Conservation (phyloP, 345 rosid species). For the Diplotaxis tenuifolia region DNA sequence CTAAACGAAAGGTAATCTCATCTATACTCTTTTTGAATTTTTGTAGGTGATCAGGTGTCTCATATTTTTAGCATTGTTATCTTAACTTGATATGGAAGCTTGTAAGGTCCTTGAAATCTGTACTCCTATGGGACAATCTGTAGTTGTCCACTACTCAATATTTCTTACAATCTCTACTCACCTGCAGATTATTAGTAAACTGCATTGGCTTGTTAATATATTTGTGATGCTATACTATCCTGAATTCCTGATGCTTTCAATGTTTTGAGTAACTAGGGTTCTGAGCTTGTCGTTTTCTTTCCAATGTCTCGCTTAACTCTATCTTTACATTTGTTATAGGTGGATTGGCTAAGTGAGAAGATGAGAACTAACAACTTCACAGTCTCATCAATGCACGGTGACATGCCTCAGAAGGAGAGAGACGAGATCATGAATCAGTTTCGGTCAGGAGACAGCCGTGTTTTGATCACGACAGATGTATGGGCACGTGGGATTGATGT, state of each 20-base stretch:
- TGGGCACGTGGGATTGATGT: constrained; percentile 96
- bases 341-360: constrained; percentile 41
- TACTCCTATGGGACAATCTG: background rate
- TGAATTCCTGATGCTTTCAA: background rate
- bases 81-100: background rate
- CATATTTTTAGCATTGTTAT: background rate
- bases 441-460: constrained; percentile 64
- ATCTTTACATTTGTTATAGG: constrained; percentile 10
- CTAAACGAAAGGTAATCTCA: constrained; percentile 68
- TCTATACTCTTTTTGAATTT: background rate
- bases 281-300: background rate
- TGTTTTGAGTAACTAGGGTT: background rate
- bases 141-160: background rate
- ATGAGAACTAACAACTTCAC: constrained; percentile 19
- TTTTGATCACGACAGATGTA: constrained; percentile 89
- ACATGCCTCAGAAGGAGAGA: constrained; percentile 1
- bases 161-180: background rate
- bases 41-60: constrained; percentile 38
- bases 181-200: background rate
- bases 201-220: background rate
- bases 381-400: constrained; percentile 46
- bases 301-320: background rate
- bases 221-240: background rate
- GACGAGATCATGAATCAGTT: constrained; percentile 55
- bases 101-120: background rate